Evolutionary conservation across 2,329 filamentous ascomycete genomes (phyloP).

Genomic region (Canariomyces notabilis): DNA sequence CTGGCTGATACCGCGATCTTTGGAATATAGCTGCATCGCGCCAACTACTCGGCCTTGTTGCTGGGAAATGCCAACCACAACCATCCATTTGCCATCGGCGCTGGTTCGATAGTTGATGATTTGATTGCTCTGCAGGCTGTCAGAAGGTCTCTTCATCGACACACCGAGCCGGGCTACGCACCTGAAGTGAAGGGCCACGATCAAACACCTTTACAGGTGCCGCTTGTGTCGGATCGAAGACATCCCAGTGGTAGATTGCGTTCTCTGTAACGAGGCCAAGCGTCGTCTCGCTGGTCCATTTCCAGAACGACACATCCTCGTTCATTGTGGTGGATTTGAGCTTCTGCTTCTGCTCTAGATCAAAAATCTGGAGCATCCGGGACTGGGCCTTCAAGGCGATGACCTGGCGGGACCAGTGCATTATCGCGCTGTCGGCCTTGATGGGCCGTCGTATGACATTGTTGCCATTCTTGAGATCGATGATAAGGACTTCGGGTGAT

Average conservation of each 20-base stretch:
- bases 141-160: slow-evolving; percentile 8
- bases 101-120: slow-evolving; percentile 99
- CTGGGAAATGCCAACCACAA: slow-evolving; percentile 91
- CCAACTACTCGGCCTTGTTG: slow-evolving; percentile 91
- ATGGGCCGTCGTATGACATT: slow-evolving; percentile 91
- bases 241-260: slow-evolving; percentile 95
- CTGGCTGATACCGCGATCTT: slow-evolving; percentile 93
- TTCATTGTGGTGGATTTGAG: slow-evolving; percentile 95
- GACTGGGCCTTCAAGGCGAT: slow-evolving; percentile 95
- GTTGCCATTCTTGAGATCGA: slow-evolving; percentile 97
- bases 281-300: slow-evolving; percentile 90
- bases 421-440: slow-evolving; percentile 98
- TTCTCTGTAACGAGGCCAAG: slow-evolving; percentile 87
- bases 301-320: slow-evolving; percentile 98
- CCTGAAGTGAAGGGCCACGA: slow-evolving; percentile 81
- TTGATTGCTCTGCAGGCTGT: slow-evolving; percentile 70
- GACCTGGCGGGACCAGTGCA: slow-evolving; percentile 96
- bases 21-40: slow-evolving; percentile 95
- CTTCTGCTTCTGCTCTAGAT: slow-evolving; percentile 87
- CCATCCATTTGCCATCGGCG: slow-evolving; percentile 96
- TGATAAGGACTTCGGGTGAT: slow-evolving; percentile 89
- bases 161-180: slow-evolving; percentile 42
- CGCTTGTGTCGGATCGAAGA: slow-evolving; percentile 77
- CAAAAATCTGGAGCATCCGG: slow-evolving; percentile 95
- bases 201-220: slow-evolving; percentile 89